phyloP scores from a whole-genome alignment of 768 basidiomycete genomes.

The Sistotremastrum niveocremeum region DNA sequence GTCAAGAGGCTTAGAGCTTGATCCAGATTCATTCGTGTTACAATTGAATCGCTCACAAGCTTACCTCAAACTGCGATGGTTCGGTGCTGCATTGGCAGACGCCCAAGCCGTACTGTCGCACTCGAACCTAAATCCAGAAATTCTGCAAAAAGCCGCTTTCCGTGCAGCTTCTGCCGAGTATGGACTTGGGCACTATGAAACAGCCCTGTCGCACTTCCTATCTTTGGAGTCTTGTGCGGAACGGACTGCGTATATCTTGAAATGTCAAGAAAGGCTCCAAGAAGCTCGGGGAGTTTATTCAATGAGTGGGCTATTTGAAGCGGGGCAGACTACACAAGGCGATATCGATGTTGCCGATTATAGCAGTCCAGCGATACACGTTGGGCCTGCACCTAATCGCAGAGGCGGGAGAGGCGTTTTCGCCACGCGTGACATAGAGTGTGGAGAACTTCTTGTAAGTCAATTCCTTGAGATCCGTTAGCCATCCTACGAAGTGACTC shows the following conservation, averaged over 20 bases:
- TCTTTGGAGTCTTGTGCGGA: constrained; percentile 4
- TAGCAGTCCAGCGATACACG: constrained; percentile 9
- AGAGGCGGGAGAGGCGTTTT: constrained; percentile 17
- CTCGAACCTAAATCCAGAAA: neutral
- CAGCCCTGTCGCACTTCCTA: constrained; percentile 7
- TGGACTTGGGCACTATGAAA: constrained; percentile 9
- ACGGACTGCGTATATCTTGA: constrained; percentile 7
- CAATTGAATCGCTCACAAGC: constrained; percentile 17
- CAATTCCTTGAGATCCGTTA: neutral
- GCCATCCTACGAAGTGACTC: constrained; percentile 5
- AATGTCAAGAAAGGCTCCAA: constrained; percentile 8
- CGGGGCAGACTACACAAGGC: constrained; percentile 3
- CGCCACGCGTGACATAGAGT: constrained; percentile 9
- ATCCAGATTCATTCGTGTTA: constrained; percentile 9
- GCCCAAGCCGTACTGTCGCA: constrained; percentile 8
- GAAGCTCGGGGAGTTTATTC: constrained; percentile 13
- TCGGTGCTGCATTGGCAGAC: constrained; percentile 14
- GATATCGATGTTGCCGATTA: constrained; percentile 15
- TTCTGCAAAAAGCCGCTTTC: constrained; percentile 12
- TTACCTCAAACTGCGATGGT: constrained; percentile 13
- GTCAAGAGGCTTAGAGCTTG: constrained; percentile 10
- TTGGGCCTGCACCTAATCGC: constrained; percentile 4
- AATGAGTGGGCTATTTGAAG: constrained; percentile 12
- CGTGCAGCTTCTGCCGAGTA: constrained; percentile 15
- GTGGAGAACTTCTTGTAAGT: constrained; percentile 17